Base-by-base conservation (phyloP, 1,139 yeast genomes). In the Geotrichum restrictum region DNA sequence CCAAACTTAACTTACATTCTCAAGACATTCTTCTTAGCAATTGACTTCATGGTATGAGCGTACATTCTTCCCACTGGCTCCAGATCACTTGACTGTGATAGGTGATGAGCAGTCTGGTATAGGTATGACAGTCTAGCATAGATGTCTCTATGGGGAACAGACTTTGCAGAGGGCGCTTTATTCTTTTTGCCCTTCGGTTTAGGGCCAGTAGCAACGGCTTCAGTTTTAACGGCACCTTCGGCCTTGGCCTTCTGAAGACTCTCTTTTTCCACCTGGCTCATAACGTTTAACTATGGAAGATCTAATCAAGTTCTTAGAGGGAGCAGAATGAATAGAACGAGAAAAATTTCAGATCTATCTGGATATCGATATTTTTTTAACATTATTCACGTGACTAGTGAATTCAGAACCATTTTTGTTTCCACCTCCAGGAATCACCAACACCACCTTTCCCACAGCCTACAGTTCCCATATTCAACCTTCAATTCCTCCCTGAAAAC, bases 11-110 rank as follows among this genome's bases (percentile, higher is more conserved):
- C 56, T 40, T 36, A 76, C 48, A 83, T 62, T 60, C 84, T 78
- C 14, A 82, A 62, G 4, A 84, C 89, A 3, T 81, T 76, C 62
- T 82, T 83, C 61, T 82, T 81, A 2, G 87, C 77, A 8, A 84
- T 82, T 0, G 69, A 52, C n/a, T 60, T 58, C 65, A 67, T 55
- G 4, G 69, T 61, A 14, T 58, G 60, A 13, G 68, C 60, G 57
- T 80, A 80, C 47, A 74, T 72, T 44, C 86, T 66, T 0, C 85
- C 58, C n/a, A 53, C 38, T 13, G 45, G 49, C 31, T 55, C 36
- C 43, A 52, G 45, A 14, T 29, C 34, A 19, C 48, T 51, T 3
- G 59, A 51, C 11, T 52, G 55, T 5, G 64, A 60, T 21, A 75
- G 63, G 1, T 62, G 56, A 14, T 62, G 63, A 0, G 85, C 73